These are phyloP conservation scores for Azolla pinnata DNA, from an alignment of 75 land plant genomes.

Conservation along the genomic window DNA sequence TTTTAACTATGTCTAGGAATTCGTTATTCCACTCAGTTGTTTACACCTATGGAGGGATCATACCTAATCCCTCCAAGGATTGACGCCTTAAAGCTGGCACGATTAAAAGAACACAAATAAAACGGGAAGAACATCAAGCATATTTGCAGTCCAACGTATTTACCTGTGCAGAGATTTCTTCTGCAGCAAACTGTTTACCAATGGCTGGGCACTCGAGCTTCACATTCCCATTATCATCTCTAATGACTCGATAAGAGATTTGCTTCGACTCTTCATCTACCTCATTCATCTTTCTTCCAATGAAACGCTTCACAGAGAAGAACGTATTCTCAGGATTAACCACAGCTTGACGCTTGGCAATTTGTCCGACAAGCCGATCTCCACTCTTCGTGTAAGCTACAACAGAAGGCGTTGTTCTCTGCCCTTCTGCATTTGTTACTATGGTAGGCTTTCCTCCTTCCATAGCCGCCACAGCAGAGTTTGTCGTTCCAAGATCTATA, in stretches of 20 bases:
- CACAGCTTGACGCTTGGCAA: slow-evolving; percentile 63
- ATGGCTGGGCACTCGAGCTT: slow-evolving; percentile 82
- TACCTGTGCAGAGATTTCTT: too few relatives aligned
- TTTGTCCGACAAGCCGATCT: slow-evolving; percentile 52
- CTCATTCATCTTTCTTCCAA: slow-evolving; percentile 63
- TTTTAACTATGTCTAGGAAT: too few relatives aligned
- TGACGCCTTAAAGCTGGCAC: too few relatives aligned
- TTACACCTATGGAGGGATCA: too few relatives aligned
- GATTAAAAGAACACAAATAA: too few relatives aligned
- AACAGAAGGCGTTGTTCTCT: slow-evolving; percentile 61
- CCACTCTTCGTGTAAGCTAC: slow-evolving; percentile 58
- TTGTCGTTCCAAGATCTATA: slow-evolving; percentile 53
- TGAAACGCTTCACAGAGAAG: slow-evolving; percentile 59
- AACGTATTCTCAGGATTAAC: slow-evolving; percentile 69
- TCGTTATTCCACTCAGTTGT: too few relatives aligned
- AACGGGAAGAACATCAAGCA: too few relatives aligned
- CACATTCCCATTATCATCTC: slow-evolving; percentile 73
- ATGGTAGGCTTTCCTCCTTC: slow-evolving; percentile 70
- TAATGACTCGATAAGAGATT: slow-evolving; percentile 50
- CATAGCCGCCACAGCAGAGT: slow-evolving; percentile 64
- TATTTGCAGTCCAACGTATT: too few relatives aligned
- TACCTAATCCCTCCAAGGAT: too few relatives aligned
- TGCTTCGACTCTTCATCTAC: slow-evolving; percentile 68
- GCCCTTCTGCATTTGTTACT: slow-evolving; percentile 52
- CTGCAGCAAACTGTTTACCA: slow-evolving; percentile 76